These are phyloP conservation scores for Salix viminalis DNA, from an alignment of 345 rosid genomes.

Conservation along the genomic window DNA sequence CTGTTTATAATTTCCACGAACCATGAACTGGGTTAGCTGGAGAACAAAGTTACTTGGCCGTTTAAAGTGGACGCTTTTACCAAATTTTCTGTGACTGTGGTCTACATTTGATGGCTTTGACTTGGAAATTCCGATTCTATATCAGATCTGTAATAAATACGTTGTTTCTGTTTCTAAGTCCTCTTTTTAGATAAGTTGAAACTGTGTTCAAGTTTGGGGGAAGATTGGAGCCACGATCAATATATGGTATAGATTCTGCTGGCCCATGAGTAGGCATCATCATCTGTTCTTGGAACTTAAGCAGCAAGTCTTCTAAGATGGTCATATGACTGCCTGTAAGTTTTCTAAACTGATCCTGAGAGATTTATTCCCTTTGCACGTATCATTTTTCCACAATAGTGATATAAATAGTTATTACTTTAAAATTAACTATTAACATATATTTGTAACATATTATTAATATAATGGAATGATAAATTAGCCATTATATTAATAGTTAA, in stretches of 20 bases:
- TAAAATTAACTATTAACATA: background rate
- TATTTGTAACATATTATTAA: background rate
- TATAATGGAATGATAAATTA: background rate
- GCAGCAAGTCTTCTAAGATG: constrained; percentile 4
- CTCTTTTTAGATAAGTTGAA: background rate
- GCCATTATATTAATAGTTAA: background rate
- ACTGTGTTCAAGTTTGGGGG: background rate
- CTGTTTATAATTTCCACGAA: background rate
- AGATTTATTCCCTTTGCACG: constrained; percentile 11
- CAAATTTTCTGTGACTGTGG: background rate
- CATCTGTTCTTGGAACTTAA: constrained; percentile 7
- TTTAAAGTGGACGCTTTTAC: background rate
- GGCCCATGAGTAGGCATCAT: background rate
- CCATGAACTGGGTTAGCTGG: background rate
- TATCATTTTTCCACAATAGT: background rate
- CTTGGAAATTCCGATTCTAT: background rate
- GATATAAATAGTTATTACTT: background rate
- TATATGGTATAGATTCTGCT: background rate
- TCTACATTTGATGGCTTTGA: background rate
- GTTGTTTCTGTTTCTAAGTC: background rate
- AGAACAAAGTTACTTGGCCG: background rate
- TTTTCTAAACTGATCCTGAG: background rate
- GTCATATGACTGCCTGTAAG: background rate
- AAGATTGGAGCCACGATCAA: background rate
- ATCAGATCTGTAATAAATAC: background rate